Conservation (phyloP, 164 flowering plant species). For the Buxus sempervirens region DNA sequence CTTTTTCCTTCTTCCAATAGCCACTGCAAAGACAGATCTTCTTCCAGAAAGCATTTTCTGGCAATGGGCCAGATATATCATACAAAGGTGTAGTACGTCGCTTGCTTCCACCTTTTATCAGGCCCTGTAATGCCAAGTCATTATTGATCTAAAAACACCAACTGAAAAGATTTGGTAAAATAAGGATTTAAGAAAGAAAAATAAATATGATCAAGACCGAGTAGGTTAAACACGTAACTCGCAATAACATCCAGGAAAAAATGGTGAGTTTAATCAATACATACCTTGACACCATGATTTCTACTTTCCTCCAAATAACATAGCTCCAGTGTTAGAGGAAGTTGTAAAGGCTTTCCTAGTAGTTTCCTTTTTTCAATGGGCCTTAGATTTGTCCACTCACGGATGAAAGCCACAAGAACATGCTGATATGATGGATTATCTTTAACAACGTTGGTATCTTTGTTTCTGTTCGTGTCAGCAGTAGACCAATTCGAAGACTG, state of each 20-base stretch:
- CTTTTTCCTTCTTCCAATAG: constrained; percentile 48
- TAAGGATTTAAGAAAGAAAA: not conserved
- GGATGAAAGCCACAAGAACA: no score
- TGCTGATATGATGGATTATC: no score
- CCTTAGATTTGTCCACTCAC: constrained; percentile 72
- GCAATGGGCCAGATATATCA: constrained; percentile 69
- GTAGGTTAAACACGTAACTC: no score
- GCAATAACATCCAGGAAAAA: not conserved
- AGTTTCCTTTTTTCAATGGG: constrained; percentile 64
- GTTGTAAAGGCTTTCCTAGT: constrained; percentile 75
- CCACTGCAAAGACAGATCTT: constrained; percentile 50
- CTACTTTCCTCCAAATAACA: constrained; percentile 60
- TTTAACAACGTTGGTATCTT: constrained; percentile 19
- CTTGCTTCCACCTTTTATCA: constrained; percentile 78
- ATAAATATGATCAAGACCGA: not conserved
- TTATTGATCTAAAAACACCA: not conserved
- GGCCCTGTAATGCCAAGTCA: constrained; percentile 46
- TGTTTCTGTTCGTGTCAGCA: constrained; percentile 21
- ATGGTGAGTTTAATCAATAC: not conserved
- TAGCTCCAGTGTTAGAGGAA: constrained; percentile 70
- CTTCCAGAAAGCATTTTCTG: constrained; percentile 69
- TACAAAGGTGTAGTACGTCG: constrained; percentile 63
- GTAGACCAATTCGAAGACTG: constrained; percentile 29
- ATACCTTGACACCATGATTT: constrained; percentile 67
- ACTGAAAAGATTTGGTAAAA: not conserved